Evolutionary conservation across 2,329 filamentous ascomycete genomes (phyloP), one percentile per base, ranked within the genome.

Genomic region (Cercospora zeae-maydis): DNA sequence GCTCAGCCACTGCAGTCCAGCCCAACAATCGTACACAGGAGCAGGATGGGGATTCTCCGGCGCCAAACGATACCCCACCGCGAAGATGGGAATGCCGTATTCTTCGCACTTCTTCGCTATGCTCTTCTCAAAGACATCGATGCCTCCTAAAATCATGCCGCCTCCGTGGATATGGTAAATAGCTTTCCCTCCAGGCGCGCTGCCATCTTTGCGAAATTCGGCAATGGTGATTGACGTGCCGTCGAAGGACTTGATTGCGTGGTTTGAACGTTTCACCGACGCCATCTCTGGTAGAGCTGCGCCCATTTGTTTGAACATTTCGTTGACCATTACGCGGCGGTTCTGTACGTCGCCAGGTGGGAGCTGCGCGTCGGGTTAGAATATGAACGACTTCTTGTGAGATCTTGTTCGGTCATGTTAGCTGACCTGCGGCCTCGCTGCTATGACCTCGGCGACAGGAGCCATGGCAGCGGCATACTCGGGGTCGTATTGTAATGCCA

Each of bases 21-120:
- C 47, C 13, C 56, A 69, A 24, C 63, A 68, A 58, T 71, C 69
- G n/a, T 67, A 62, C 8, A 69, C 62, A 10, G 67, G 67, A 4
- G 54, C 63, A 6, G 67, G 68, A 66, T 61, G 58, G 8, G 65
- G 66, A 39, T 66, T 53, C 34, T 71, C 67, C 11, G 69, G 69
- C 11, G 69, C 63, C 16, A 69, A 56, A 9, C 69, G 65, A 62
- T 68, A 68, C 10, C 59, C 56, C 6, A 67, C 54, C 36, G 65
- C 59, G 30, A 69, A 69, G 16, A 58, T 33, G 14, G 58, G 55
- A 21, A 63, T n/a, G 2, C 61, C 64, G 58, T 16, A 45, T 36
- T 62, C 53, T 16, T 58, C 53, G 49, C 60, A 62, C n/a, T 37
- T 36, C 16, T 36, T 58, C 11, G 54, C 54, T 1, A 33, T 62